phyloP scores from a whole-genome alignment of 495 filamentous ascomycete genomes.

The Penicillium crystallinum region DNA sequence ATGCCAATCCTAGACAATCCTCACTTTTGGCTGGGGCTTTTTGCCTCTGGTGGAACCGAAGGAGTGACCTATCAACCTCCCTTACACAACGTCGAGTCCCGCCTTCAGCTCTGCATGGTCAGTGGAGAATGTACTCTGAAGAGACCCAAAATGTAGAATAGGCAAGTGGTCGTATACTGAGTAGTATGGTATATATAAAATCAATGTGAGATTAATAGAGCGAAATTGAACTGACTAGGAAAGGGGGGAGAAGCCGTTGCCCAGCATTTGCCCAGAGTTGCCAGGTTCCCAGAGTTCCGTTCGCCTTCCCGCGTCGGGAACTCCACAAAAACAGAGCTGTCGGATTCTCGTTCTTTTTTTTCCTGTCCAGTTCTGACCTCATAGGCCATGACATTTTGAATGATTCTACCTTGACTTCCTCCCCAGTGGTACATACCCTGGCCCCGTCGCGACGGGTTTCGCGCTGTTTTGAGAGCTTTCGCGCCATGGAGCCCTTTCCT shows the following conservation, averaged over 20 bases:
- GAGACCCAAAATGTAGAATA: no score
- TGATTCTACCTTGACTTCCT: not conserved
- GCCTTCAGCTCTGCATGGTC: not conserved
- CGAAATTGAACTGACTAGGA: no score
- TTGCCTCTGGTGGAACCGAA: not conserved
- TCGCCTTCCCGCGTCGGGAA: slow-evolving; percentile 26
- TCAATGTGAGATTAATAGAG: no score
- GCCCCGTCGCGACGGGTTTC: slow-evolving; percentile 14
- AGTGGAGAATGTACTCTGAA: no score
- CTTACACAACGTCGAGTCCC: not conserved
- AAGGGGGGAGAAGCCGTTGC: no score
- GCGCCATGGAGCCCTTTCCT: slow-evolving; percentile 23
- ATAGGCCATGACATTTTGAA: slow-evolving; percentile 1
- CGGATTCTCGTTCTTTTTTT: slow-evolving; percentile 1
- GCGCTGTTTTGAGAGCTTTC: slow-evolving; percentile 9
- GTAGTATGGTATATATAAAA: no score
- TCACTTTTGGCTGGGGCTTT: slow-evolving; percentile 13
- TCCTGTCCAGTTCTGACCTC: not conserved
- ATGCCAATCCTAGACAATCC: slow-evolving; percentile 1
- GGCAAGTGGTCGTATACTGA: no score
- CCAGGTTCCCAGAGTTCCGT: slow-evolving; percentile 5
- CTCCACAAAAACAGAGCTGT: slow-evolving; percentile 23
- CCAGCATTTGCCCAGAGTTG: no score
- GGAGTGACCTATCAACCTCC: slow-evolving; percentile 18
- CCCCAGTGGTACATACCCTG: slow-evolving; percentile 1